Conservation (phyloP, 768 basidiomycete genomes). For the Boletus coccyginus region DNA sequence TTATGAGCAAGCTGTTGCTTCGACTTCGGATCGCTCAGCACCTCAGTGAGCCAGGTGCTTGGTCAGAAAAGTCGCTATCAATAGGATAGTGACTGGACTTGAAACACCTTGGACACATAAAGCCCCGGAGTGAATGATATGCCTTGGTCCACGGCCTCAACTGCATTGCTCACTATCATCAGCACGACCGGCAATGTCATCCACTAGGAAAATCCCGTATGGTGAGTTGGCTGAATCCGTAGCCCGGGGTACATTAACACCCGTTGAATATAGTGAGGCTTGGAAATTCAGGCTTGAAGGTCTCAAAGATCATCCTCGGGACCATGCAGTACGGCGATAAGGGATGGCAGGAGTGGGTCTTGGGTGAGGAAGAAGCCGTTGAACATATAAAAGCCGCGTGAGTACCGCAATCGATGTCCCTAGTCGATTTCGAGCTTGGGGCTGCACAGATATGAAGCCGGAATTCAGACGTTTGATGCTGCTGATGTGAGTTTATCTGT, state of each 20-base stretch:
- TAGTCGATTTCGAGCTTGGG: not conserved
- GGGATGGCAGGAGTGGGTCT: conserved; percentile 54
- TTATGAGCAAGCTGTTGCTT: not conserved
- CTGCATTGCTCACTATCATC: not conserved
- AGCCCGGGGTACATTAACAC: not conserved
- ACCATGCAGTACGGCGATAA: conserved; percentile 45
- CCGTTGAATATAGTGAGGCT: conserved; percentile 32
- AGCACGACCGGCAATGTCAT: conserved; percentile 15
- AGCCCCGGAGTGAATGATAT: not conserved
- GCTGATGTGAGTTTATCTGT: conserved; percentile 27
- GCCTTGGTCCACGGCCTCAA: not conserved
- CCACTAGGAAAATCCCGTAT: conserved; percentile 29
- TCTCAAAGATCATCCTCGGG: conserved; percentile 51
- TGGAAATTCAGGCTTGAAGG: conserved; percentile 48
- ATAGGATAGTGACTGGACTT: conserved; percentile 18
- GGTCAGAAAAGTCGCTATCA: conserved; percentile 3
- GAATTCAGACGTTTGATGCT: conserved; percentile 36
- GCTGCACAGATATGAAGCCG: conserved; percentile 31
- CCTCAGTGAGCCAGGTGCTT: conserved; percentile 4
- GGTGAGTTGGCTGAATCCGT: conserved; percentile 21
- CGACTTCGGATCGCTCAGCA: not conserved
- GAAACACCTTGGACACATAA: not conserved
- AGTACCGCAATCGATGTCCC: conserved; percentile 2
- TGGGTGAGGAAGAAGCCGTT: conserved; percentile 43
- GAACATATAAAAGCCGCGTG: conserved; percentile 50